Conservation (phyloP, 805 yeast genomes). For the Wickerhamiella galacta region DNA sequence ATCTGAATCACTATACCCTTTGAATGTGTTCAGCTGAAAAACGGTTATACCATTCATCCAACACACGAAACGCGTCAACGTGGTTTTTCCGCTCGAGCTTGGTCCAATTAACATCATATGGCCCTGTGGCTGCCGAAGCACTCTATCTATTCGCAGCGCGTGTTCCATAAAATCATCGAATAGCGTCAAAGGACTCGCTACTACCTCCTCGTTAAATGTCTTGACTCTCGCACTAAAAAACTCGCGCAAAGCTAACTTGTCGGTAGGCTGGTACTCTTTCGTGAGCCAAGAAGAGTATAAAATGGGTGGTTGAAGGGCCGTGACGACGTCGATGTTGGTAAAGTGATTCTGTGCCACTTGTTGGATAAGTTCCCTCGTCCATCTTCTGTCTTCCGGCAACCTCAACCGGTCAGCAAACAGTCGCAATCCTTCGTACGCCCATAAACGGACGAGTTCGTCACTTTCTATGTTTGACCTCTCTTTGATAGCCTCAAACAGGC, state of each 20-base stretch:
- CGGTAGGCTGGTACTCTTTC: slow-evolving; percentile 40
- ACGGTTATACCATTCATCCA: slow-evolving; percentile 74
- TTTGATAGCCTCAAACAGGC: slow-evolving; percentile 39
- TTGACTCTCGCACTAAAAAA: slow-evolving; percentile 50
- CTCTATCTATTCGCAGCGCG: slow-evolving; percentile 63
- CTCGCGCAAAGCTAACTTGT: slow-evolving; percentile 28
- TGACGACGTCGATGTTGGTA: slow-evolving; percentile 18
- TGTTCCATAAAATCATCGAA: slow-evolving; percentile 62
- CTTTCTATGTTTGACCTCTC: slow-evolving; percentile 25
- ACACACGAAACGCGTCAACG: slow-evolving; percentile 62
- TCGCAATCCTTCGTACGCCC: slow-evolving; percentile 71
- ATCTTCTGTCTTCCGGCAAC: slow-evolving; percentile 27
- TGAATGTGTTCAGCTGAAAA: slow-evolving; percentile 39
- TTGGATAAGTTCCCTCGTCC: slow-evolving; percentile 29
- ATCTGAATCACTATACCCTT: slow-evolving; percentile 37
- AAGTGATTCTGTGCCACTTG: slow-evolving; percentile 10
- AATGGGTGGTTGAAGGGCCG: slow-evolving; percentile 33
- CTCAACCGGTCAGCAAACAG: slow-evolving; percentile 62
- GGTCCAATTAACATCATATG: slow-evolving; percentile 77
- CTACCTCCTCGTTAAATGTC: slow-evolving; percentile 65
- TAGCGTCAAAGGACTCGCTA: slow-evolving; percentile 41
- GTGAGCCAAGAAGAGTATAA: slow-evolving; percentile 65
- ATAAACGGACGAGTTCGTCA: slow-evolving; percentile 37
- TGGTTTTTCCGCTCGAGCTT: slow-evolving; percentile 66
- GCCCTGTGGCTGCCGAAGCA: slow-evolving; percentile 71